phyloP scores from a whole-genome alignment of 768 basidiomycete genomes.

The Suillus luteus region DNA sequence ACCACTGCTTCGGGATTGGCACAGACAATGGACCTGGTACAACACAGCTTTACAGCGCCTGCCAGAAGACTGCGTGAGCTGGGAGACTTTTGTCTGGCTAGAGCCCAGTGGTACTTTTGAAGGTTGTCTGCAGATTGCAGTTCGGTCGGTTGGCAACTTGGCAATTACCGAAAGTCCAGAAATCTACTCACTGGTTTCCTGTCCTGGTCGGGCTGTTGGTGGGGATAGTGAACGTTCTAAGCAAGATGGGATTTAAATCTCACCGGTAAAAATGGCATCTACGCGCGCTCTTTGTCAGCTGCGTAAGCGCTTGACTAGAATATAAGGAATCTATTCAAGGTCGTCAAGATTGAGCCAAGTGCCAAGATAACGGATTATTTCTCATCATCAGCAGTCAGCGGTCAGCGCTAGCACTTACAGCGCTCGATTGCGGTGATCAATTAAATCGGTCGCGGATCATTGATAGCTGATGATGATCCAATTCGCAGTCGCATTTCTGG shows the following conservation, averaged over 20 bases:
- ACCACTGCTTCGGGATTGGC: neutral
- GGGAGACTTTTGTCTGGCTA: neutral
- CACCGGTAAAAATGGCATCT: neutral
- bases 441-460: slow-evolving; percentile 4
- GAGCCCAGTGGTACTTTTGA: neutral
- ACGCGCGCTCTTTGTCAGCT: neutral
- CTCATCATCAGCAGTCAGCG: slow-evolving; percentile 1
- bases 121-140: neutral
- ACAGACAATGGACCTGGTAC: neutral
- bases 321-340: neutral
- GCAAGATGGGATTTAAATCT: neutral
- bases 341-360: neutral
- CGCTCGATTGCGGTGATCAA: neutral
- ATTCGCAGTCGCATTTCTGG: neutral
- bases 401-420: neutral
- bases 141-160: neutral
- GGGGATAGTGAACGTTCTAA: neutral
- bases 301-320: neutral
- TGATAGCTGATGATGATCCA: neutral
- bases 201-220: neutral
- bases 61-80: neutral
- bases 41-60: slow-evolving; percentile 1
- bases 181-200: neutral
- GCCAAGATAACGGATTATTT: neutral
- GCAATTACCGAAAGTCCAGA: neutral